These are phyloP conservation scores for Monosporascus sp. DNA, from an alignment of 2,329 filamentous ascomycete species.

Conservation along the genomic window DNA sequence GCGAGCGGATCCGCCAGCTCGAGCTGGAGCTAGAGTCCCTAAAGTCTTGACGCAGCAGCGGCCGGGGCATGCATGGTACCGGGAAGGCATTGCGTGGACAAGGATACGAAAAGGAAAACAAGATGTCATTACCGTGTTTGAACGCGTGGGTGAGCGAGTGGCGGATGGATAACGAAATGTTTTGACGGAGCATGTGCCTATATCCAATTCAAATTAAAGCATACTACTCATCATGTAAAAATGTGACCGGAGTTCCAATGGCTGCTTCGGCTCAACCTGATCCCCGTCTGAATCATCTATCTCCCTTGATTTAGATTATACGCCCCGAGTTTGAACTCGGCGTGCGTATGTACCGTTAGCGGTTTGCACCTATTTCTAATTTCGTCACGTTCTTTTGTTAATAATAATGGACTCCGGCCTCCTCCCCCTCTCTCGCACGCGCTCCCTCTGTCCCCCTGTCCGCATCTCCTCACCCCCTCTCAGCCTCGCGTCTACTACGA, in stretches of 20 bases:
- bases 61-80: background rate
- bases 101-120: conserved; percentile 8
- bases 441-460: too few relatives aligned
- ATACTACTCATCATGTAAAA: background rate
- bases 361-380: too few relatives aligned
- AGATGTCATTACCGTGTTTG: background rate
- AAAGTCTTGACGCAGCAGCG: conserved; percentile 39
- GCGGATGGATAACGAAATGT: conserved; percentile 18
- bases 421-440: too few relatives aligned
- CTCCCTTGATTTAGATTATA: too few relatives aligned
- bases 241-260: background rate
- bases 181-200: conserved; percentile 16
- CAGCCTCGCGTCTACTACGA: too few relatives aligned
- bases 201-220: conserved; percentile 1
- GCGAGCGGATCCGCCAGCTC: conserved; percentile 61
- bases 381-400: too few relatives aligned
- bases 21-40: conserved; percentile 63
- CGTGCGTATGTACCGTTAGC: too few relatives aligned
- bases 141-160: conserved; percentile 3
- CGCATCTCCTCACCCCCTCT: too few relatives aligned
- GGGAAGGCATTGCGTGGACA: conserved; percentile 7
- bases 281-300: background rate
- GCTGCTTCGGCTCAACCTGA: background rate
- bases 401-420: too few relatives aligned
- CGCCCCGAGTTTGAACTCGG: too few relatives aligned